Evolutionary conservation across 2,329 filamentous ascomycete genomes (phyloP).

Genomic region (Paraphoma chrysanthemicola): DNA sequence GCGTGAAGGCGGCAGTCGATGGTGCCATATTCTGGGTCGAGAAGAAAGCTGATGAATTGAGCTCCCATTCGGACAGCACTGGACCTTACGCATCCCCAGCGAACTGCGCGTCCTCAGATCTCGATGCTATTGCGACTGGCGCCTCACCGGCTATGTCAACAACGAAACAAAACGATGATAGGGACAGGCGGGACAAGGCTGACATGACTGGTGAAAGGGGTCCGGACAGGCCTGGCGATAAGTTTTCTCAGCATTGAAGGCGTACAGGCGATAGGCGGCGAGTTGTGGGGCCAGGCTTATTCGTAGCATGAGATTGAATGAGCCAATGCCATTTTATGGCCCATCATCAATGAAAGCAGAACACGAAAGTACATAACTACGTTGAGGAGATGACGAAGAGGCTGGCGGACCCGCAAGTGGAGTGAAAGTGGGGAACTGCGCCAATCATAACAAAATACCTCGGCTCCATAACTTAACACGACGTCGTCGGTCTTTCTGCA

Average conservation of each 20-base stretch:
- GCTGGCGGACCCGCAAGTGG: slow-evolving; percentile 9
- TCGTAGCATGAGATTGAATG: too few relatives aligned
- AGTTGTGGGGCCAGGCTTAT: too few relatives aligned
- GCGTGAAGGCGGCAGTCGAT: slow-evolving; percentile 27
- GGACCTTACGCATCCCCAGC: slow-evolving; percentile 42
- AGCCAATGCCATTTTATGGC: too few relatives aligned
- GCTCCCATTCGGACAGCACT: slow-evolving; percentile 25
- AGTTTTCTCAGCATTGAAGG: too few relatives aligned
- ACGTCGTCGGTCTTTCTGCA: neutral
- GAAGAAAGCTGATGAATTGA: slow-evolving; percentile 31
- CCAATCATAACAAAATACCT: slow-evolving; percentile 2
- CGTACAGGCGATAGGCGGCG: too few relatives aligned
- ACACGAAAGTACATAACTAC: neutral
- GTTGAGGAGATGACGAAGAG: neutral
- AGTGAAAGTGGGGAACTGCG: slow-evolving; percentile 5
- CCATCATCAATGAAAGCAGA: too few relatives aligned
- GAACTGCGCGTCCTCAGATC: slow-evolving; percentile 41
- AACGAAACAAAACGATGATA: neutral
- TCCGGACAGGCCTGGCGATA: too few relatives aligned
- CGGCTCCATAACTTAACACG: neutral
- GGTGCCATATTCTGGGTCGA: slow-evolving; percentile 34
- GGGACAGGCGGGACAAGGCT: neutral
- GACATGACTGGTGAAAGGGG: neutral
- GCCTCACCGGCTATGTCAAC: slow-evolving; percentile 30
- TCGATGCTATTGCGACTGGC: slow-evolving; percentile 42